Evolutionary conservation across 2,329 filamentous ascomycete species (phyloP).

Genomic region (Colletotrichum chlorophyti): DNA sequence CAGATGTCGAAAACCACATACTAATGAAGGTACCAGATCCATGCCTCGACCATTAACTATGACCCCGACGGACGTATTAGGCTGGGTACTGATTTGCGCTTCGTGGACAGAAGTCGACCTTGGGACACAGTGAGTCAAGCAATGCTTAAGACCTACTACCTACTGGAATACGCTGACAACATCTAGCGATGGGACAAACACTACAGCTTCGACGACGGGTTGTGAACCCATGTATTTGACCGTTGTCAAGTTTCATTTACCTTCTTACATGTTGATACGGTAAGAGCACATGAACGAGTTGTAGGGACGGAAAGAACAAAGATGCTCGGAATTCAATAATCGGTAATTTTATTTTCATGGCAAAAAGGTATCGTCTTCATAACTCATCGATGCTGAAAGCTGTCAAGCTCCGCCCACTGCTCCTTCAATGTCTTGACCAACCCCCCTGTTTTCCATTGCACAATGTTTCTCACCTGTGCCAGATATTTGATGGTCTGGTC

Average conservation of each 20-base stretch:
- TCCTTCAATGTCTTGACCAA: slow-evolving; percentile 28
- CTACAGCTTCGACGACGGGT: slow-evolving; percentile 14
- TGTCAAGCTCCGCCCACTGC: slow-evolving; percentile 22
- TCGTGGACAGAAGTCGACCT: slow-evolving; percentile 55
- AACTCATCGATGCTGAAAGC: too few relatives aligned
- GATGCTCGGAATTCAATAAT: too few relatives aligned
- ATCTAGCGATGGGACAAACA: slow-evolving; percentile 11
- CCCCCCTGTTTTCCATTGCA: slow-evolving; percentile 23
- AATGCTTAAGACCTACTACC: accelerated
- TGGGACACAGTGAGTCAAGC: slow-evolving; percentile 53
- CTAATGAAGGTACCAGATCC: slow-evolving; percentile 37
- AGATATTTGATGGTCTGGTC: slow-evolving; percentile 33
- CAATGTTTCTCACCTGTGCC: slow-evolving; percentile 13
- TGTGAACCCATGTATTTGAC: too few relatives aligned
- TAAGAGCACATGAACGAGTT: too few relatives aligned
- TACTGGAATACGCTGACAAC: not conserved
- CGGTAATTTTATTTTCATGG: too few relatives aligned
- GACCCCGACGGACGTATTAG: slow-evolving; percentile 58
- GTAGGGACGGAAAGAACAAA: too few relatives aligned
- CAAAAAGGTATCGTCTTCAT: not conserved
- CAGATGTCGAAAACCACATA: too few relatives aligned
- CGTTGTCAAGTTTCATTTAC: too few relatives aligned
- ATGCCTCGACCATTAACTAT: slow-evolving; percentile 62
- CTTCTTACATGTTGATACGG: too few relatives aligned
- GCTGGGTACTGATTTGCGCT: slow-evolving; percentile 62